Conservation (phyloP, 108 stramenopile genomes). For the Craspedostauros australis region DNA sequence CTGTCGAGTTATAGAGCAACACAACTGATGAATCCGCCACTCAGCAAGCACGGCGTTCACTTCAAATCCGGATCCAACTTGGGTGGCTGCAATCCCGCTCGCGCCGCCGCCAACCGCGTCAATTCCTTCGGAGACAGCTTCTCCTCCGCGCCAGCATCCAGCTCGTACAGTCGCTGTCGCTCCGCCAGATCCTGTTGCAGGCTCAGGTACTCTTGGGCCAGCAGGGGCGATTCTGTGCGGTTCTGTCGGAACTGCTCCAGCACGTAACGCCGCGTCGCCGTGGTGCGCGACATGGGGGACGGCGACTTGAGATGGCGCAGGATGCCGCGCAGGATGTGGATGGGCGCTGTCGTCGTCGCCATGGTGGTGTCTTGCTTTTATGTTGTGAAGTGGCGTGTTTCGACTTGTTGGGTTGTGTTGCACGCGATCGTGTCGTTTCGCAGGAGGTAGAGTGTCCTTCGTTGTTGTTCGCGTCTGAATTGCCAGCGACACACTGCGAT, state of each 20-base stretch:
- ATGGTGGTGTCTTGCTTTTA: background rate
- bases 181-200: slow-evolving; percentile 54
- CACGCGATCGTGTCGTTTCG: no score
- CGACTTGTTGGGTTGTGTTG: no score
- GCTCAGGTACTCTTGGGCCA: slow-evolving; percentile 54
- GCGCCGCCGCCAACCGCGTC: slow-evolving; percentile 66
- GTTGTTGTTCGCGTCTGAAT: no score
- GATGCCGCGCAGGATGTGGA: slow-evolving; percentile 58
- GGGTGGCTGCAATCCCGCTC: slow-evolving; percentile 72
- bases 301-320: slow-evolving; percentile 35
- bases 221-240: slow-evolving; percentile 5
- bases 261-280: slow-evolving; percentile 5
- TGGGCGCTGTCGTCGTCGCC: slow-evolving; percentile 29
- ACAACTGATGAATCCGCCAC: no score
- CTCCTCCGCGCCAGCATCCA: slow-evolving; percentile 71
- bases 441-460: no score
- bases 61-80: slow-evolving; percentile 29
- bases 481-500: no score
- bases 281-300: slow-evolving; percentile 1
- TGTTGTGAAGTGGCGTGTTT: no score
- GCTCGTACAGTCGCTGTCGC: slow-evolving; percentile 49
- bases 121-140: slow-evolving; percentile 68
- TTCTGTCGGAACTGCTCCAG: slow-evolving; percentile 30
- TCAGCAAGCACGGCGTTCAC: no score
- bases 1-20: no score